These are phyloP conservation scores for Sonneratia alba DNA, from an alignment of 345 rosid genomes.

Conservation along the genomic window DNA sequence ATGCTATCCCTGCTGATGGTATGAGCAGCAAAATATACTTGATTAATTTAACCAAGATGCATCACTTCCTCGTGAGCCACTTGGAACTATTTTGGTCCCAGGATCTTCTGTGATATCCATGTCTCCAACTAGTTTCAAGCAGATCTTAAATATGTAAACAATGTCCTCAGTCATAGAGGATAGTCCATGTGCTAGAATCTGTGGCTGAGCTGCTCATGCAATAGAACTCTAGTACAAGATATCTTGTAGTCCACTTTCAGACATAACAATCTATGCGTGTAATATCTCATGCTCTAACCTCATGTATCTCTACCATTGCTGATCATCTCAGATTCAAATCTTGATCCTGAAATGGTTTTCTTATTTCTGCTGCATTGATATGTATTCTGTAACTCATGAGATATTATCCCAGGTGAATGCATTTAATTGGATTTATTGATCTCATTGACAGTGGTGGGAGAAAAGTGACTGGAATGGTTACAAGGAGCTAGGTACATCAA, in stretches of 20 bases:
- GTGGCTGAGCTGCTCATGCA: not conserved
- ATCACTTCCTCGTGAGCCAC: not conserved
- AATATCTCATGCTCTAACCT: not conserved
- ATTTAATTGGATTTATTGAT: constrained; percentile 73
- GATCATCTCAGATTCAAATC: not conserved
- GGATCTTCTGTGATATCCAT: not conserved
- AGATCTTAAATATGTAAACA: not conserved
- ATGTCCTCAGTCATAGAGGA: not conserved
- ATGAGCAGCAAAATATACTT: not conserved
- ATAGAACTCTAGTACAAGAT: not conserved
- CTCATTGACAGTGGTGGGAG: constrained; percentile 99
- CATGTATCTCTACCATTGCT: not conserved
- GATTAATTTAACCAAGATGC: not conserved
- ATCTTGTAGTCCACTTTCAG: not conserved
- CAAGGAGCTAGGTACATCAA: constrained; percentile 84
- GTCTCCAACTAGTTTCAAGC: not conserved
- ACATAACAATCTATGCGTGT: not conserved
- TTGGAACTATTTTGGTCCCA: not conserved
- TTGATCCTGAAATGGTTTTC: not conserved
- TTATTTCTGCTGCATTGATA: not conserved
- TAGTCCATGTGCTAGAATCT: not conserved
- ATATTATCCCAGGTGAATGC: constrained; percentile 60
- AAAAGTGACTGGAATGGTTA: constrained; percentile 98
- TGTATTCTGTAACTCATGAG: constrained; percentile 6
- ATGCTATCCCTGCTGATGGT: not conserved